Evolutionary conservation across 2,329 filamentous ascomycete genomes (phyloP), one percentile per base, ranked within the genome.

Genomic region (Sporothrix variecibatus): DNA sequence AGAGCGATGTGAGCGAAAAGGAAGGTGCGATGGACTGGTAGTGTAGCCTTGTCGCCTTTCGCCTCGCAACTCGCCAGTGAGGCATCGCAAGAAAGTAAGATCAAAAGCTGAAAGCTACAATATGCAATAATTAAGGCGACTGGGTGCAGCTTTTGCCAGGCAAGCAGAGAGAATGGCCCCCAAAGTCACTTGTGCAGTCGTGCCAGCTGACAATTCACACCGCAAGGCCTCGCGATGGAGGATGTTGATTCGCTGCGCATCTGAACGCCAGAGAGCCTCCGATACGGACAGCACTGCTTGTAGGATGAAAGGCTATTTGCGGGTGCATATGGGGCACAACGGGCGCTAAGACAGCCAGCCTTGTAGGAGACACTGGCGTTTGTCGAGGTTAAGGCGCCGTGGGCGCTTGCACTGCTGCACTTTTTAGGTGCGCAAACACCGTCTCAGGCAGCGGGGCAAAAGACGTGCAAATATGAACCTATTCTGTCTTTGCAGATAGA

Each of bases 261-360:
- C 9, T n/a, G 31, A 11, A 11, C 5, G 31, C n/a, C n/a, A n/a
- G 26, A 28, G 20, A 20, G n/a, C 62, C 34, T 43, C 60, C 12
- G n/a, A 23, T 23, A 23, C 6, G 28, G 23, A 28, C 12, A n/a
- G 1, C 34, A n/a, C 17, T 38, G 17, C 11, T 60, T 3, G 56
- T 17, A 17, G 2, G 8, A 12, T 49, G 43, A 17, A 20, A 3
- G 43, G 49, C 26, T 28, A 6, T 40, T 40, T 62, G 58, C 31
- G 58, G 31, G 58, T 40, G 58, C n/a, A 20, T 38, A 62, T 62
- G 58, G 58, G 58, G 58, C 56, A 34, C 31, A n/a, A 15, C 31
- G 28, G 38, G 34, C 69, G 38, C 69, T 49, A 62, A 26, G 15
- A 49, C 38, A 62, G 69, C 69, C 69, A 71, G 69, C 69, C 69